Percentiles rank a stretch among this genome's conserved stretches.
These are phyloP conservation scores for Phytophthora crassamura DNA, from an alignment of 352 stramenopile species.

Conservation along the genomic window DNA sequence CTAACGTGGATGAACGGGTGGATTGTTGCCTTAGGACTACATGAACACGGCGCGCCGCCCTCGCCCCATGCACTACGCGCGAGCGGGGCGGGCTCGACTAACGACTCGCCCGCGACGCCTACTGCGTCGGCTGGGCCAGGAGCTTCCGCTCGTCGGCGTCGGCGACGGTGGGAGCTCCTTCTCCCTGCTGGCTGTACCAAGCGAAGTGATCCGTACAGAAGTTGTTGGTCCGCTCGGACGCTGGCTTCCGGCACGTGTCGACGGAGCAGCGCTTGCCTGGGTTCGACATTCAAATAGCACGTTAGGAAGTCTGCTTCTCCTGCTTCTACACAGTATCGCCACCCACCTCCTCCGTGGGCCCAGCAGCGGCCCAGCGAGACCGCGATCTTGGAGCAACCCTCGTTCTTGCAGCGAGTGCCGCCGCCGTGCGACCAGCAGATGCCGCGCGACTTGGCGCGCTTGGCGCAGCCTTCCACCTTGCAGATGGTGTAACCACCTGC, in stretches of 20 bases:
- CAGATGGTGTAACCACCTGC: conserved; percentile 54
- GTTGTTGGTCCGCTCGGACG: conserved; percentile 56
- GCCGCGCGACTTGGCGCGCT: conserved; percentile 84
- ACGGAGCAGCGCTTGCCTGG: conserved; percentile 50
- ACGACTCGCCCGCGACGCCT: too few species aligned
- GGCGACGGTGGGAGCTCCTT: background rate
- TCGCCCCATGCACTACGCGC: conserved; percentile 10
- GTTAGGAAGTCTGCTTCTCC: conserved; percentile 7
- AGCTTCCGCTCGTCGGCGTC: conserved; percentile 4
- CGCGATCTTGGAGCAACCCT: conserved; percentile 55
- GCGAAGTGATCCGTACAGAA: conserved; percentile 54
- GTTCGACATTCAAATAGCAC: conserved; percentile 13
- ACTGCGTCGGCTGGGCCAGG: conserved; percentile 16
- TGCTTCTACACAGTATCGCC: too few species aligned
- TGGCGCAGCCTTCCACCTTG: conserved; percentile 52
- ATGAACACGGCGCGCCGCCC: background rate
- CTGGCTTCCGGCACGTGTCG: conserved; percentile 53
- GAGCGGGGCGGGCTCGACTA: background rate
- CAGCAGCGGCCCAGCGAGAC: conserved; percentile 41
- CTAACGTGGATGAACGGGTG: too few species aligned
- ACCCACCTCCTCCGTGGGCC: conserved; percentile 36
- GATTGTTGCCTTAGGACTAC: too few species aligned
- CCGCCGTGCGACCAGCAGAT: conserved; percentile 89
- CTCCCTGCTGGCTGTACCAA: conserved; percentile 30
- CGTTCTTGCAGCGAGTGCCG: conserved; percentile 58